These are phyloP conservation scores for Solanum hybrid DNA, from an alignment of 305 asterid species.

Conservation along the genomic window DNA sequence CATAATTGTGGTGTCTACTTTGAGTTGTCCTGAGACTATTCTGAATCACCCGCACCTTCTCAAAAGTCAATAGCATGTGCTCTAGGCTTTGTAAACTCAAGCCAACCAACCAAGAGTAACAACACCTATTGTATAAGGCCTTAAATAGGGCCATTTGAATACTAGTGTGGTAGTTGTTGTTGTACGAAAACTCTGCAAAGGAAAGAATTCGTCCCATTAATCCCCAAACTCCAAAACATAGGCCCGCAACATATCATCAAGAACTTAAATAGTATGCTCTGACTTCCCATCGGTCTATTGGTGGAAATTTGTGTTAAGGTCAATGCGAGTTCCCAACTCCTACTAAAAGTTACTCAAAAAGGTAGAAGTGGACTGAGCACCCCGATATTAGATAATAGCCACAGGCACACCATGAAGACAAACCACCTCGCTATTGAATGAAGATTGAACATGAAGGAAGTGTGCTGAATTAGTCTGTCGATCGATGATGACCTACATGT, in stretches of 20 bases:
- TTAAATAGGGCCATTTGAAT: not conserved
- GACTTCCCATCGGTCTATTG: not conserved
- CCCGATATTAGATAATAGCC: not conserved
- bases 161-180: not conserved
- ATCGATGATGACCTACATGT: not conserved
- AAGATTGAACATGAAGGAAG: not conserved
- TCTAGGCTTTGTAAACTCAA: not conserved
- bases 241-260: not conserved
- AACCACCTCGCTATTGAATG: not conserved
- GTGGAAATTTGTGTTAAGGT: not conserved
- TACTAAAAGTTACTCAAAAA: not conserved
- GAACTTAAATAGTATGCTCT: not conserved
- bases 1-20: not conserved
- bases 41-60: not conserved
- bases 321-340: not conserved
- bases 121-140: not conserved
- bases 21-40: not conserved
- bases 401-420: not conserved
- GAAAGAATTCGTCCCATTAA: not conserved
- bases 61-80: not conserved
- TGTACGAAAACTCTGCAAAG: not conserved
- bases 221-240: not conserved
- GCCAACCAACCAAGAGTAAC: not conserved
- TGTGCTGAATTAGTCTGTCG: not conserved
- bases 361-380: not conserved